Evolutionary conservation across 805 yeast species (phyloP).

Genomic region (Wickerhamomyces chambardii): DNA sequence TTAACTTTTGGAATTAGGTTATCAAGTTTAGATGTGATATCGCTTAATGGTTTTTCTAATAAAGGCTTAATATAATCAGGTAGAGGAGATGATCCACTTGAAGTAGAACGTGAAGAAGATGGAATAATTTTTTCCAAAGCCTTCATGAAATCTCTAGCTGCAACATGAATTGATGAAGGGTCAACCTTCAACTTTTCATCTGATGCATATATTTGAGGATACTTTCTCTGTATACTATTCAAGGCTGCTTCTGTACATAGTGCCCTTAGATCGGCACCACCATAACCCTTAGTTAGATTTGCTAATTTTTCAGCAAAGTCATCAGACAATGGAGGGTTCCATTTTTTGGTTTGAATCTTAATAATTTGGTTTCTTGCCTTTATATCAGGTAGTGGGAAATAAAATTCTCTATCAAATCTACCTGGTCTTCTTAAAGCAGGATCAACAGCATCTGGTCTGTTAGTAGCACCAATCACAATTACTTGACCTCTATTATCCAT

Average conservation of each 20-base stretch:
- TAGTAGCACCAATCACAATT: constrained; percentile 96
- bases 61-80: constrained; percentile 68
- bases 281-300: constrained; percentile 84
- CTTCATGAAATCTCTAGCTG: constrained; percentile 75
- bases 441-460: constrained; percentile 96
- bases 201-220: constrained; percentile 85
- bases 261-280: constrained; percentile 95
- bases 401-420: constrained; percentile 93
- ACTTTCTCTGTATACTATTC: constrained; percentile 81
- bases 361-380: constrained; percentile 74
- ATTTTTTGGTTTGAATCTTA: constrained; percentile 77
- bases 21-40: constrained; percentile 38
- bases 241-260: constrained; percentile 94
- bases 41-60: constrained; percentile 39
- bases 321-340: constrained; percentile 67
- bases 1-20: constrained; percentile 52
- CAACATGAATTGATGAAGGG: constrained; percentile 61
- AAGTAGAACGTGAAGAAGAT: constrained; percentile 80
- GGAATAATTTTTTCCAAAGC: constrained; percentile 87
- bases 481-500: constrained; percentile 99
- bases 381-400: constrained; percentile 85
- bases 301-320: constrained; percentile 62
- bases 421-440: constrained; percentile 98
- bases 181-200: constrained; percentile 66
- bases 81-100: constrained; percentile 65